Percentiles rank a stretch among this genome's conserved stretches.
Conservation (phyloP, 2,329 filamentous ascomycete genomes). For the Tolypocladium tundrense region DNA sequence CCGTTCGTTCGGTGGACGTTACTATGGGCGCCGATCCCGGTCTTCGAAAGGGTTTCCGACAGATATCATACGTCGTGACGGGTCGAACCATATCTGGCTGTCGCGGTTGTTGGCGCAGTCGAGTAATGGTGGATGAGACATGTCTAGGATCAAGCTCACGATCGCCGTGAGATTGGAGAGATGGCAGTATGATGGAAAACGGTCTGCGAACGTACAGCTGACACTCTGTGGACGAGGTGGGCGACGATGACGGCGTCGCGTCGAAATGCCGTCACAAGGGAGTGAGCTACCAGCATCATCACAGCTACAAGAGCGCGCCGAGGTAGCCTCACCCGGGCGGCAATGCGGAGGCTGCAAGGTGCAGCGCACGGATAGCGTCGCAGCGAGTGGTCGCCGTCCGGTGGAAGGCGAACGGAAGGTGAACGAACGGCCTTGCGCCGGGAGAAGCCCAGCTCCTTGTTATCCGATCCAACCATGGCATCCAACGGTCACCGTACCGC, state of each 20-base stretch:
- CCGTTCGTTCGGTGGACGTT: background rate
- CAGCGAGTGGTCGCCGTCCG: too few relatives aligned
- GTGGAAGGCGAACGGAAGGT: too few relatives aligned
- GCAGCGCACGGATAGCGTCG: too few relatives aligned
- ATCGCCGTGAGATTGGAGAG: background rate
- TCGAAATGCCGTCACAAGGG: background rate
- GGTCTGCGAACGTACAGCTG: background rate
- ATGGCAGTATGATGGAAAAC: background rate
- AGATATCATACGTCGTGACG: background rate
- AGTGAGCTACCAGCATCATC: background rate
- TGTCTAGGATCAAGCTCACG: background rate
- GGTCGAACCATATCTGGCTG: background rate
- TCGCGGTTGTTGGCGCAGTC: background rate
- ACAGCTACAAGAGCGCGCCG: too few relatives aligned
- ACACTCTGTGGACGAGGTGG: background rate
- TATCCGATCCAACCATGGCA: too few relatives aligned
- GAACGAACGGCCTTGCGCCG: too few relatives aligned
- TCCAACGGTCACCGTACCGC: too few relatives aligned
- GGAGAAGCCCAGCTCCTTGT: too few relatives aligned
- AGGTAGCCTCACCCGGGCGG: too few relatives aligned
- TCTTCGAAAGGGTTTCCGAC: background rate
- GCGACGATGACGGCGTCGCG: background rate
- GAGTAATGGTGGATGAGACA: background rate
- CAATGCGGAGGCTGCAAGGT: too few relatives aligned
- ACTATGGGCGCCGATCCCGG: conserved; percentile 2